Percentiles rank a stretch among this genome's conserved stretches.
Evolutionary conservation across 129 eudicot genomes (phyloP).

Genomic region (Heracleum sosnowskyi): DNA sequence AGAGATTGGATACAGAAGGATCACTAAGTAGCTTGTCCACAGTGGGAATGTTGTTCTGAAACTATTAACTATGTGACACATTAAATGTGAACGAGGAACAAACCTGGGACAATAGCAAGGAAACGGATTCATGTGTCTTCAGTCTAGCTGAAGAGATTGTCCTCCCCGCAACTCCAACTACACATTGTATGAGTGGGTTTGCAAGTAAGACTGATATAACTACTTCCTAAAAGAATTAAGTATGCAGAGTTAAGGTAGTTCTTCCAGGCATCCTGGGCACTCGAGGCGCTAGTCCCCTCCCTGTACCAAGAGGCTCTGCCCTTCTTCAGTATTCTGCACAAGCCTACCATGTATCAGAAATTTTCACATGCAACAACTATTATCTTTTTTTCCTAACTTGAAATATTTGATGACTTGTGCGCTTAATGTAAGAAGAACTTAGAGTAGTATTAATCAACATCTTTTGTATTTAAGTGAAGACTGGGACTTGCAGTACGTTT

Average conservation of each 20-base stretch:
- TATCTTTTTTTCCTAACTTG: neutral
- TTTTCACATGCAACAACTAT: neutral
- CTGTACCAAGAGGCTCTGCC: slow-evolving; percentile 34
- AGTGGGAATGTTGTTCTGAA: slow-evolving; percentile 42
- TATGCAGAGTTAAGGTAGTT: slow-evolving; percentile 34
- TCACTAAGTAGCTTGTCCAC: slow-evolving; percentile 51
- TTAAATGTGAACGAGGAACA: neutral
- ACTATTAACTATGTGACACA: slow-evolving; percentile 21
- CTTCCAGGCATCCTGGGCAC: slow-evolving; percentile 15
- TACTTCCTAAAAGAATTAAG: slow-evolving; percentile 39
- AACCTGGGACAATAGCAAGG: slow-evolving; percentile 64
- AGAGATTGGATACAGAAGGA: slow-evolving; percentile 48
- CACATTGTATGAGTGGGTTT: slow-evolving; percentile 40
- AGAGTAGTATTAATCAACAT: neutral
- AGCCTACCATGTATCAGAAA: neutral
- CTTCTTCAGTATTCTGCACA: slow-evolving; percentile 30
- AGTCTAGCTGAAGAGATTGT: slow-evolving; percentile 39
- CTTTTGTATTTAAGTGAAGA: neutral
- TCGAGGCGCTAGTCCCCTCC: slow-evolving; percentile 3
- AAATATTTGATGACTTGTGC: neutral
- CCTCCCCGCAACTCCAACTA: slow-evolving; percentile 28
- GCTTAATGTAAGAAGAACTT: neutral
- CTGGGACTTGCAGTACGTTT: slow-evolving; percentile 19
- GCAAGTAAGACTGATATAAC: slow-evolving; percentile 27
- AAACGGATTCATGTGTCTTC: slow-evolving; percentile 42